Base-by-base conservation (phyloP, 2,329 filamentous ascomycete genomes). In the Aphanoascus verrucosus region DNA sequence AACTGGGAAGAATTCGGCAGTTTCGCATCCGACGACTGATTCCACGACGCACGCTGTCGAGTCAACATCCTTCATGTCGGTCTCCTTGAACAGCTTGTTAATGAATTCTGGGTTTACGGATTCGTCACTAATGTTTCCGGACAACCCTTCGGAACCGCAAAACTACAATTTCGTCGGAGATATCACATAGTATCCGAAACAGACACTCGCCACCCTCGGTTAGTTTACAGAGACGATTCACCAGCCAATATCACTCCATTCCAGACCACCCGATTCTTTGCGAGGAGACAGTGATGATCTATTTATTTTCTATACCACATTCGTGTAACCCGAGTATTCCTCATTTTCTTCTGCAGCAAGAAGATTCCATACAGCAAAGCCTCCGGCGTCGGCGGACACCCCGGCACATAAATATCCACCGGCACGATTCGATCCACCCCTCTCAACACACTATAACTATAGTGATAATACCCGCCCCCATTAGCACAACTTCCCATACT, bases 401-500 rank as follows among this genome's bases (percentile, higher is more conserved):
- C 85, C 20, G 85, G 85, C 2, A 89, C 84, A 66, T 88, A 90
- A 43, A 89, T 79, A 68, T 90, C 86, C 54, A 89, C 86, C 3
- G 86, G 86, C 28, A 88, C 81, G 65, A 90, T 82, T 52, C 86
- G 73, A 70, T 89, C 86, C 63, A 84, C 86, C 5, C 85, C 85
- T 53, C 86, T 77, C 43, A 84, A 81, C 41, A 89, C 86, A 60
- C 77, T 81, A 73, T 91, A 91, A 69, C 82, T 86, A 74, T 91
- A 90, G 72, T 91, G 86, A 69, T 91, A 90, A 74, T 91, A 91
- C 52, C 86, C 86, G 57, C 86, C 86, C 49, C 86, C 86, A 69
- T 90, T 90, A 56, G 86, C 86, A 69, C 86, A 91, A 64, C 82
- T 86, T 11, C 86, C 86, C 86, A 91, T 91, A 62, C 82, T 86